Percentiles rank a stretch among this genome's conserved stretches.
phyloP scores from a whole-genome alignment of 73 alveolate genomes.

The Blepharisma stoltei region DNA sequence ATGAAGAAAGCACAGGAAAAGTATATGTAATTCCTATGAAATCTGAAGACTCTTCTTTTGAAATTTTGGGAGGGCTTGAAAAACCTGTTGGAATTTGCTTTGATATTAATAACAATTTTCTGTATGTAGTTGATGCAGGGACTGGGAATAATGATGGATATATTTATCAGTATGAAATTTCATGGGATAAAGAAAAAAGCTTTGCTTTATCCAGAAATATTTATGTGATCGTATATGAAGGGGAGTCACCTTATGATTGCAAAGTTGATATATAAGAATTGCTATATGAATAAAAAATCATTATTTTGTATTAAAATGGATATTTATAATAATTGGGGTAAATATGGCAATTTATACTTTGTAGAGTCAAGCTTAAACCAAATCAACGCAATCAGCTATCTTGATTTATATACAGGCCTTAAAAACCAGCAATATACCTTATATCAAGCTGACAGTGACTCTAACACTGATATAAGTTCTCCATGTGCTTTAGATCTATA shows the following conservation, averaged over 20 bases:
- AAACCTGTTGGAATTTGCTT: not conserved
- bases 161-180: not conserved
- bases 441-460: not conserved
- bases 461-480: not conserved
- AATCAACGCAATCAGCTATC: not conserved
- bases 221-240: not conserved
- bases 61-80: conserved; percentile 9
- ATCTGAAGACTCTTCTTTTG: not conserved
- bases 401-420: not conserved
- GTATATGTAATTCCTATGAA: not conserved
- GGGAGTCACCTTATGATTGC: not conserved
- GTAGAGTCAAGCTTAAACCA: not conserved
- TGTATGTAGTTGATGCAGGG: not conserved
- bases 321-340: too few relatives aligned
- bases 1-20: not conserved
- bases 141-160: not conserved
- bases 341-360: not conserved
- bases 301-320: too few relatives aligned
- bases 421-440: not conserved
- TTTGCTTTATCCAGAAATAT: not conserved
- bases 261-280: too few relatives aligned
- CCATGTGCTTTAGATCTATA: not conserved
- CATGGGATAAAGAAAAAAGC: not conserved
- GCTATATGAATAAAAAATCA: too few relatives aligned
- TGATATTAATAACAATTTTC: not conserved